These are phyloP conservation scores for Moricandia arvensis DNA, from an alignment of 345 rosid species.

Conservation along the genomic window DNA sequence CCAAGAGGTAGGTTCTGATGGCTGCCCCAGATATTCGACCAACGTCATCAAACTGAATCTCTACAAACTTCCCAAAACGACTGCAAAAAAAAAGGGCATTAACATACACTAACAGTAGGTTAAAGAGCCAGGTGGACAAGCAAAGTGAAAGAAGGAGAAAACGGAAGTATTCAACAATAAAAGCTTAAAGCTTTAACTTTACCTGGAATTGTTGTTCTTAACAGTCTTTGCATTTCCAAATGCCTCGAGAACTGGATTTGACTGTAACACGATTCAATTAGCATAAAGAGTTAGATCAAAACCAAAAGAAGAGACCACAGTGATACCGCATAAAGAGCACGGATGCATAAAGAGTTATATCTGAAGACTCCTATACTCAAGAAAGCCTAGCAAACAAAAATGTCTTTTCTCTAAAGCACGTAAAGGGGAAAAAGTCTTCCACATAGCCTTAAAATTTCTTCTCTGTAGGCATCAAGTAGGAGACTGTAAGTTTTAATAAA, in stretches of 20 bases:
- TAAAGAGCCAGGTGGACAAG: conserved; percentile 10
- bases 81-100: conserved; percentile 44
- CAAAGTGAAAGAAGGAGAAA: conserved; percentile 17
- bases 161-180: not conserved
- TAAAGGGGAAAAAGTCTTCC: not conserved
- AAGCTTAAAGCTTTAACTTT: conserved; percentile 18
- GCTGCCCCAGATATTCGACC: conserved; percentile 97
- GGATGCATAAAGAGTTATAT: not conserved
- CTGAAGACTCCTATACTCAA: not conserved
- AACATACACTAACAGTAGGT: not conserved
- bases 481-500: not conserved
- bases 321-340: conserved; percentile 16
- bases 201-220: conserved; percentile 90
- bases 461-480: not conserved
- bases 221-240: conserved; percentile 96
- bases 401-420: not conserved
- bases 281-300: conserved; percentile 7
- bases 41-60: conserved; percentile 72
- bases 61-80: conserved; percentile 95
- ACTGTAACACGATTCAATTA: conserved; percentile 49
- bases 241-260: conserved; percentile 94
- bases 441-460: not conserved
- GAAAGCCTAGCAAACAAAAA: conserved; percentile 6
- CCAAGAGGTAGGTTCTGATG: conserved; percentile 88
- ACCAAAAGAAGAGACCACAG: conserved; percentile 11